Evolutionary conservation across 495 filamentous ascomycete species (phyloP).

Genomic region (Sphaerosporella brunnea): DNA sequence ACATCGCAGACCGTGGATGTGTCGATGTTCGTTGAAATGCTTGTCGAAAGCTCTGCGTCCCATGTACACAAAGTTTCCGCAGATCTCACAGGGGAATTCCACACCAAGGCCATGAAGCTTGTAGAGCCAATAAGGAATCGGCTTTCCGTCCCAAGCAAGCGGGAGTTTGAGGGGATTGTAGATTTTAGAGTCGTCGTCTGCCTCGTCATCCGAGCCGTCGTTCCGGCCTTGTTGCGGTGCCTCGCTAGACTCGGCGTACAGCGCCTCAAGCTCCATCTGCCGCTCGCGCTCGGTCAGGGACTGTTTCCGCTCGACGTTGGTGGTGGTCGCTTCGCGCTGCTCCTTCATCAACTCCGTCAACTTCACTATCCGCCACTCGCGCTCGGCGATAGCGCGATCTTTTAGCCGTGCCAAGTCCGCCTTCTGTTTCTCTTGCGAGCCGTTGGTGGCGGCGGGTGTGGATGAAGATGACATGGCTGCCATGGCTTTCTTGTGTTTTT

Average conservation of each 20-base stretch:
- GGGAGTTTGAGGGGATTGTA: conserved; percentile 96
- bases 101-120: conserved; percentile 89
- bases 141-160: conserved; percentile 93
- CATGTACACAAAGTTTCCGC: conserved; percentile 96
- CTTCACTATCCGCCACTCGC: conserved; percentile 64
- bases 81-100: conserved; percentile 89
- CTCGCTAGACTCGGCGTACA: conserved; percentile 31
- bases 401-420: conserved; percentile 41
- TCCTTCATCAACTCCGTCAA: conserved; percentile 58
- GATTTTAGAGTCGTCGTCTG: conserved; percentile 66
- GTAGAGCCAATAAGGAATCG: conserved; percentile 97
- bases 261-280: conserved; percentile 64
- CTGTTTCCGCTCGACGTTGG: conserved; percentile 85
- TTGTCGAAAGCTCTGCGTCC: conserved; percentile 91
- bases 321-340: conserved; percentile 65
- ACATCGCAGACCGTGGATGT: conserved; percentile 84
- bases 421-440: conserved; percentile 2
- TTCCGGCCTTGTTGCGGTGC: conserved; percentile 27
- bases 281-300: conserved; percentile 93
- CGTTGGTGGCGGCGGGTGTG: conserved; percentile 22
- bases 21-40: conserved; percentile 85
- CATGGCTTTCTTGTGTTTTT: conserved; percentile 78
- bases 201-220: conserved; percentile 33
- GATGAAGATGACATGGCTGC: conserved; percentile 39
- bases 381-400: conserved; percentile 77